These are phyloP conservation scores for Fusarium cyanostomum DNA, from an alignment of 2,329 filamentous ascomycete species.

Conservation along the genomic window DNA sequence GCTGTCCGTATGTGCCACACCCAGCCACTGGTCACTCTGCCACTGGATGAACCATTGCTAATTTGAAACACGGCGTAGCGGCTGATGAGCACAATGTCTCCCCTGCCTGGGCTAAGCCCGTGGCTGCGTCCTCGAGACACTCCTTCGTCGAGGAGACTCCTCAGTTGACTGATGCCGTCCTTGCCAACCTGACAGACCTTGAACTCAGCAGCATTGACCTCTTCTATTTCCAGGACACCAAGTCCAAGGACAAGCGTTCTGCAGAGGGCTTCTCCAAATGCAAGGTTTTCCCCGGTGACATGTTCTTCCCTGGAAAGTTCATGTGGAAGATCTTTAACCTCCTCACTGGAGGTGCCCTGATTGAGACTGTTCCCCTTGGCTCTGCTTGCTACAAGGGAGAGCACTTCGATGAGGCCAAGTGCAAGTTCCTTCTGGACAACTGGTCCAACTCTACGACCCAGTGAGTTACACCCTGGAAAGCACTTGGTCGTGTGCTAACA, in stretches of 20 bases:
- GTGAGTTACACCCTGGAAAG: neutral
- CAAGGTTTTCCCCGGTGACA: constrained; percentile 45
- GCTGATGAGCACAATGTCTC: constrained; percentile 37
- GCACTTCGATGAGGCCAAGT: constrained; percentile 16
- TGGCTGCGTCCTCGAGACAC: constrained; percentile 6
- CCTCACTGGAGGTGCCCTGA: constrained; percentile 46
- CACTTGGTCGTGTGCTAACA: neutral
- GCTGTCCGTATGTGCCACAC: constrained; percentile 27
- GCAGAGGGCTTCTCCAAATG: constrained; percentile 24
- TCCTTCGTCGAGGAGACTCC: constrained; percentile 35
- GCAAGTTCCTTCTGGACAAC: neutral
- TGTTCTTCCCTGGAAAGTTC: constrained; percentile 37
- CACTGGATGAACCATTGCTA: constrained; percentile 7
- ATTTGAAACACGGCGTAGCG: constrained; percentile 30
- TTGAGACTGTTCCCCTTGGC: constrained; percentile 47
- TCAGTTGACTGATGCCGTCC: constrained; percentile 49
- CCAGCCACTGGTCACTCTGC: neutral
- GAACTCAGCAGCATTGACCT: constrained; percentile 45
- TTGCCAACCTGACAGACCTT: constrained; percentile 45
- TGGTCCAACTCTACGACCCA: constrained; percentile 24
- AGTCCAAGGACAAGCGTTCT: constrained; percentile 6
- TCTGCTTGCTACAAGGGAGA: constrained; percentile 46
- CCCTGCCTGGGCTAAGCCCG: constrained; percentile 28
- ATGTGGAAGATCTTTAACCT: constrained; percentile 49
- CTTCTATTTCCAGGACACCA: constrained; percentile 46